Conservation (phyloP, 2,329 filamentous ascomycete genomes). For the Ophiosphaerella narmari region DNA sequence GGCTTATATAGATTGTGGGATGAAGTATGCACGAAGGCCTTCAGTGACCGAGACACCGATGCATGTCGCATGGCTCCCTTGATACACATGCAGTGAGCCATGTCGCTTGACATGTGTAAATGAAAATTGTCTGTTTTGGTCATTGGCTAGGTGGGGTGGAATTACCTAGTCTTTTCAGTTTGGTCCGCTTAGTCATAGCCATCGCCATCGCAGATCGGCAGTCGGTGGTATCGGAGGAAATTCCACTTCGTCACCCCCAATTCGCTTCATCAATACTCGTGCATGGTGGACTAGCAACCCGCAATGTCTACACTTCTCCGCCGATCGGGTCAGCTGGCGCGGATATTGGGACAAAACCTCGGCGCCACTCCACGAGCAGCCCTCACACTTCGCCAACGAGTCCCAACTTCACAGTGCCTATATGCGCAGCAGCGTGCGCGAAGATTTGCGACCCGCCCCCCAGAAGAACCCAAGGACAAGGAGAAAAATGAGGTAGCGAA, state of each 20-base stretch:
- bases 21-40: neutral
- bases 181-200: constrained; percentile 13
- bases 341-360: constrained; percentile 63
- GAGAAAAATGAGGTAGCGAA: constrained; percentile 34
- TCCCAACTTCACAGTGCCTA: constrained; percentile 49
- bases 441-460: constrained; percentile 48
- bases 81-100: no score
- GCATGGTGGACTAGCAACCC: constrained; percentile 23
- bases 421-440: constrained; percentile 51
- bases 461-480: constrained; percentile 39
- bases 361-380: constrained; percentile 58
- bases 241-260: constrained; percentile 3
- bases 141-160: neutral
- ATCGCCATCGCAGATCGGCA: neutral
- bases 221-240: constrained; percentile 10
- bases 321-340: constrained; percentile 68
- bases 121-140: no score
- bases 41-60: neutral
- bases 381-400: constrained; percentile 39
- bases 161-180: neutral
- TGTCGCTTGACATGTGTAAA: no score
- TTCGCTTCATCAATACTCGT: no score
- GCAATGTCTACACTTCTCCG: constrained; percentile 70
- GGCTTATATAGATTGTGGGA: neutral
- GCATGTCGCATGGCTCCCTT: no score